Conservation (phyloP, 108 stramenopile species). For the Skeletonema marinoi region DNA sequence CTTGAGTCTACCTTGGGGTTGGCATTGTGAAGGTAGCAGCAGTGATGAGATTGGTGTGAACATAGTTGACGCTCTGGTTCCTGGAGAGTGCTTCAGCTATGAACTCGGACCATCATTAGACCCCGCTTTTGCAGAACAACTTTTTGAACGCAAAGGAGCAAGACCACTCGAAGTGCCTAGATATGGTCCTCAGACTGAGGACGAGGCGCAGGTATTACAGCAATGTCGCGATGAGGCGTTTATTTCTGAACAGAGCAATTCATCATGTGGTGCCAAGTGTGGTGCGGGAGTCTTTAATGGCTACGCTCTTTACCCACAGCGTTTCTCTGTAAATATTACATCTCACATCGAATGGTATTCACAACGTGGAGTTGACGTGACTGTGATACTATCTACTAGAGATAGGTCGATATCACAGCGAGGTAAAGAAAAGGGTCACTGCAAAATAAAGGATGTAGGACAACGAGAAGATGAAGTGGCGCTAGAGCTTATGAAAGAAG, state of each 20-base stretch:
- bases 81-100: slow-evolving; percentile 19
- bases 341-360: slow-evolving; percentile 41
- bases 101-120: not conserved
- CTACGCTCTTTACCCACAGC: slow-evolving; percentile 32
- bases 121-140: not conserved
- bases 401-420: slow-evolving; percentile 29
- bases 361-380: slow-evolving; percentile 34
- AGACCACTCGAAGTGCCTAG: not conserved
- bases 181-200: not conserved
- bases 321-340: slow-evolving; percentile 55
- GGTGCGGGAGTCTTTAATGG: slow-evolving; percentile 14
- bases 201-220: not conserved
- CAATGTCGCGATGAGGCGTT: slow-evolving; percentile 17
- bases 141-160: not conserved
- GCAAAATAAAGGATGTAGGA: not conserved
- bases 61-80: slow-evolving; percentile 22
- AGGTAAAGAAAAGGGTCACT: slow-evolving; percentile 21
- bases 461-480: slow-evolving; percentile 25
- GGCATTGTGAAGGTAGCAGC: not conserved
- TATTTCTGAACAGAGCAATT: slow-evolving; percentile 13
- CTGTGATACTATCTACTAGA: slow-evolving; percentile 18
- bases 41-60: not conserved
- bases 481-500: slow-evolving; percentile 26
- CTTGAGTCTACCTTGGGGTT: slow-evolving; percentile 20
- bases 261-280: slow-evolving; percentile 40